Evolutionary conservation across 345 rosid genomes (phyloP), one percentile per base, ranked within the genome.

Genomic region (Syzygium aromaticum): DNA sequence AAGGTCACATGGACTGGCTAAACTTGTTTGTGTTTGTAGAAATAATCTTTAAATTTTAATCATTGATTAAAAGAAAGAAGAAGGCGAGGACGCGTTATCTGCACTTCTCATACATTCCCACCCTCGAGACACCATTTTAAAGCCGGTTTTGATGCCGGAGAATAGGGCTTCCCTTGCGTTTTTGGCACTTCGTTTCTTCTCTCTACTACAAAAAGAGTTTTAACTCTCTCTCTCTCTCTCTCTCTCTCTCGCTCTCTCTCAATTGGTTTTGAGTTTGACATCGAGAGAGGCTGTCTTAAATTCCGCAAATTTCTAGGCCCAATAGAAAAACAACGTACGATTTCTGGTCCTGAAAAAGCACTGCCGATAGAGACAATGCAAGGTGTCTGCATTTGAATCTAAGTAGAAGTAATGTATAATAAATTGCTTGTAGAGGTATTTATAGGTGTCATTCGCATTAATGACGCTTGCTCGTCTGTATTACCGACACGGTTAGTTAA

Each of bases 1-100:
- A 89, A 92, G 84, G 86, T 97, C 98, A 97, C 99, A 95, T 96
- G 98, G 98, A 86, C 86, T 57, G 98, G 87, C 86, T 57, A 91
- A 94, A 92, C 97, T 73, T 93, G 51, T 89, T 93, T 90, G 89
- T 86, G 88, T 80, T 86, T 90, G 88, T 93, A 95, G 91, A 80
- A 92, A 95, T 91, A 77, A 86, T 23, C 86, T n/a, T 28, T 53
- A 87, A 17, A 78, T 23, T 15, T 15, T 16, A 16, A 27, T 90
- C 77, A 88, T 57, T 28, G 15, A 33, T 85, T 78, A 17, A 38
- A 46, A 77, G 28, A 63, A 86, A 84, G 82, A 85, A 63, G 15
- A 83, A 38, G 64, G 61, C 80, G 53, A 28, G 43, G 53, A 90
- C 89, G 91, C 90, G 93, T 90, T 86, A 28, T 61, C 84, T 85